Conservation (phyloP, 1,284 basidiomycete species). For the Fistulinella staudtii region DNA sequence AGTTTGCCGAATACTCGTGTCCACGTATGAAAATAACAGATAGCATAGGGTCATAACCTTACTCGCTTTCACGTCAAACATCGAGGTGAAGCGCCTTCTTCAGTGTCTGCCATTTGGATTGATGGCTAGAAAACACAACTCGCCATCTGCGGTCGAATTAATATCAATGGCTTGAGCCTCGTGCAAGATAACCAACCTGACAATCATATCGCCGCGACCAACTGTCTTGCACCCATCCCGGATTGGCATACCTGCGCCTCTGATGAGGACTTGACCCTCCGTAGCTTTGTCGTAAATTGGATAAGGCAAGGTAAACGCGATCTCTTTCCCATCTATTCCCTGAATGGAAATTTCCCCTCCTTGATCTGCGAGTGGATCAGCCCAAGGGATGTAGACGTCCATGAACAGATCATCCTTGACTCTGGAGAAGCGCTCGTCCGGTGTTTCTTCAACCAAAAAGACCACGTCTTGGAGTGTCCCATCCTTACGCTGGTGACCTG, state of each 20-base stretch:
- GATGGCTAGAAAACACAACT: constrained; percentile 26
- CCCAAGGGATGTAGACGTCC: constrained; percentile 66
- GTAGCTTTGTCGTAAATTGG: constrained; percentile 59
- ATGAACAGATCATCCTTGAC: constrained; percentile 70
- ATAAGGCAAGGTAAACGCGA: constrained; percentile 60
- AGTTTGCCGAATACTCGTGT: constrained; percentile 8
- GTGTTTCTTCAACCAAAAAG: constrained; percentile 75
- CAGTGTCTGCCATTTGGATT: constrained; percentile 31
- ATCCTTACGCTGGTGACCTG: constrained; percentile 73
- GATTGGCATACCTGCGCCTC: constrained; percentile 83
- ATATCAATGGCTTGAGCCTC: constrained; percentile 6
- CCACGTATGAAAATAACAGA: constrained; percentile 15
- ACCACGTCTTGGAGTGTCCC: constrained; percentile 73
- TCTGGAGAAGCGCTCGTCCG: constrained; percentile 67
- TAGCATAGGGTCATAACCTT: constrained; percentile 22
- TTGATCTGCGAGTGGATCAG: constrained; percentile 53
- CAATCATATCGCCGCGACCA: constrained; percentile 74
- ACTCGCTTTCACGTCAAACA: constrained; percentile 16
- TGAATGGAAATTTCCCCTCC: constrained; percentile 53
- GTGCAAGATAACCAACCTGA: constrained; percentile 50
- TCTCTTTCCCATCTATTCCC: constrained; percentile 68
- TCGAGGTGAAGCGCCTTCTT: constrained; percentile 30
- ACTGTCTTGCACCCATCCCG: constrained; percentile 58
- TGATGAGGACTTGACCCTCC: constrained; percentile 57
- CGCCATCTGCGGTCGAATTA: constrained; percentile 26